Evolutionary conservation across 83 land plant genomes (phyloP).

Genomic region (Picea mariana): DNA sequence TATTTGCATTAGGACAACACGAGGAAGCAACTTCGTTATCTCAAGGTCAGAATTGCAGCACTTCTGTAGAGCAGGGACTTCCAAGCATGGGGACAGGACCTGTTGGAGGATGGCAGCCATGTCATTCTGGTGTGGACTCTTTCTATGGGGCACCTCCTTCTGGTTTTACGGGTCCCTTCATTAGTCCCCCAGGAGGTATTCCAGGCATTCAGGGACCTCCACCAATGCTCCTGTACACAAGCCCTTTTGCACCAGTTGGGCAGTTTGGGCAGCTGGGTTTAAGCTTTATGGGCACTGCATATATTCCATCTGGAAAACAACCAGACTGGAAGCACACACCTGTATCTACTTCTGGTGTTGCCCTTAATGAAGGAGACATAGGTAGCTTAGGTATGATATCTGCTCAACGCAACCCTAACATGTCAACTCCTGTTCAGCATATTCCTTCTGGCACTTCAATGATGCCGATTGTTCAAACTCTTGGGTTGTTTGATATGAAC

Average conservation of each 20-base stretch:
- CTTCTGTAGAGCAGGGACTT: slow-evolving; percentile 30
- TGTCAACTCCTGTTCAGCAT: no score
- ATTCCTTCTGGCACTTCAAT: no score
- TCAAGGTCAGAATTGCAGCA: slow-evolving; percentile 19
- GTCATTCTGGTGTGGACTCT: slow-evolving; percentile 75
- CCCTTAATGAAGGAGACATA: no score
- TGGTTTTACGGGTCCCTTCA: slow-evolving; percentile 56
- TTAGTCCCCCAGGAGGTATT: slow-evolving; percentile 35
- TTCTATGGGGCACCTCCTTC: slow-evolving; percentile 81
- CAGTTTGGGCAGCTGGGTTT: slow-evolving; percentile 85
- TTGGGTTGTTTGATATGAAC: no score
- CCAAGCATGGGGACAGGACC: slow-evolving; percentile 37
- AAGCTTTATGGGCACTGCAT: slow-evolving; percentile 41
- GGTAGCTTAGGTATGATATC: no score
- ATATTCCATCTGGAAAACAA: slow-evolving; percentile 85
- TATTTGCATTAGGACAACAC: no score
- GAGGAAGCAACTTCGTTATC: no score
- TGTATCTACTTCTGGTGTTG: slow-evolving; percentile 28
- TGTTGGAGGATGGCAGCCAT: slow-evolving; percentile 74
- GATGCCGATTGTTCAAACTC: no score
- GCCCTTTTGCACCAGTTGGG: slow-evolving; percentile 31
- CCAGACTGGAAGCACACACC: slow-evolving; percentile 95
- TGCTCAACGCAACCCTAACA: no score
- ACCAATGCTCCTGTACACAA: slow-evolving; percentile 56
- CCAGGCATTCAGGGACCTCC: slow-evolving; percentile 54